Evolutionary conservation across 108 stramenopile genomes (phyloP).

Genomic region (Pseudonitzschia multiseries): DNA sequence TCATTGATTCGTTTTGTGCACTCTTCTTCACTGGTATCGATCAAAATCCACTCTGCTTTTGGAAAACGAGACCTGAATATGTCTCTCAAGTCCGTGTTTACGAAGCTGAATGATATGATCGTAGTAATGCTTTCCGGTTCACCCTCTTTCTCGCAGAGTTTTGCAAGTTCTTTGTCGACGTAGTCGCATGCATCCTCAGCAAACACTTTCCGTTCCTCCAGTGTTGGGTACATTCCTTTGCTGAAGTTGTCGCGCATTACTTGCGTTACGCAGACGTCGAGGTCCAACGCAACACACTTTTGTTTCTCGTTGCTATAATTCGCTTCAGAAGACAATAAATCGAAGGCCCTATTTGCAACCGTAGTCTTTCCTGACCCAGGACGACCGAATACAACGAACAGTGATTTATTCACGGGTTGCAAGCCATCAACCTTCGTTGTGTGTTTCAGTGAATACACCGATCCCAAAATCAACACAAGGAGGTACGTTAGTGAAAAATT

Average conservation of each 20-base stretch:
- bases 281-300: slow-evolving; percentile 31
- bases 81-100: slow-evolving; percentile 61
- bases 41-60: slow-evolving; percentile 50
- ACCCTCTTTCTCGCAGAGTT: slow-evolving; percentile 5
- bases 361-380: slow-evolving; percentile 46
- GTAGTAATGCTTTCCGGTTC: background rate
- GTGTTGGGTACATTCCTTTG: slow-evolving; percentile 67
- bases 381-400: slow-evolving; percentile 37
- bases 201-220: slow-evolving; percentile 53
- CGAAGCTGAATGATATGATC: slow-evolving; percentile 64
- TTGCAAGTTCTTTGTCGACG: slow-evolving; percentile 34
- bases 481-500: background rate
- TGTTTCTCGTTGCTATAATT: background rate
- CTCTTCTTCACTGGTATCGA: slow-evolving; percentile 51
- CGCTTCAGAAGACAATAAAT: background rate
- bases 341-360: slow-evolving; percentile 28
- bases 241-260: slow-evolving; percentile 73
- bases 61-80: slow-evolving; percentile 54
- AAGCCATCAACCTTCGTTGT: background rate
- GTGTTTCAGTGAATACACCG: background rate
- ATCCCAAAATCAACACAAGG: background rate
- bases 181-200: slow-evolving; percentile 47
- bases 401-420: background rate
- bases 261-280: slow-evolving; percentile 74
- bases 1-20: slow-evolving; percentile 48